Evolutionary conservation across 2,329 filamentous ascomycete species (phyloP), one percentile per base, ranked within the genome.

Genomic region (Paradendryphiella salina): DNA sequence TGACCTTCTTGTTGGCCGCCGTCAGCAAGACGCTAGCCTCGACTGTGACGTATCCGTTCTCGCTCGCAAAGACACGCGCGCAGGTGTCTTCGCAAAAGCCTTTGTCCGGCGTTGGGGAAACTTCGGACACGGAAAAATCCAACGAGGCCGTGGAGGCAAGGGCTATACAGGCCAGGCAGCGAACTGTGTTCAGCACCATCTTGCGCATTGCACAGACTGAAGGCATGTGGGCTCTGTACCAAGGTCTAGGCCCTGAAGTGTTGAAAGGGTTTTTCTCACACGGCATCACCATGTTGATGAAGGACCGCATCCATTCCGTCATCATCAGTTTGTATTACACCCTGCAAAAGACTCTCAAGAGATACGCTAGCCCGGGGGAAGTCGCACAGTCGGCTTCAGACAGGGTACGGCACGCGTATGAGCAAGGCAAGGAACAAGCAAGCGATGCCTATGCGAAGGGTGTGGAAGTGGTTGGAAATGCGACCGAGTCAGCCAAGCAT

Each of bases 211-310:
- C 76, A 26, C 80, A 78, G 37, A 79, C 76, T 0, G 89, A 96
- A 65, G 91, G 91, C 0, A 53, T 86, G 0, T 67, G 70, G 3
- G 87, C 85, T 0, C 74, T 96, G 7, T 96, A 95, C 67, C 83
- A 87, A 40, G 91, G 90, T 4, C 76, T 96, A 0, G 80, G 80
- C 11, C 88, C 85, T 4, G 89, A 95, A 72, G 79, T 96, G 3
- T 73, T 92, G 7, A 92, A 91, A 64, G 88, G 88, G 0, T 95
- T 96, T 75, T 86, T 96, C 64, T 86, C 85, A 17, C 90, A 96
- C 64, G 91, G 91, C 0, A 81, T 91, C 43, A 93, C 90, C 1
- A 96, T 96, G 89, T 76, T 93, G 46, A 84, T 89, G 51, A 96
- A 96, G 73, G 89, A 93, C 48, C 76, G 82, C 4, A 82, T 94